phyloP scores from a whole-genome alignment of 163 green algal genomes.

The Scenedesmus sp. region DNA sequence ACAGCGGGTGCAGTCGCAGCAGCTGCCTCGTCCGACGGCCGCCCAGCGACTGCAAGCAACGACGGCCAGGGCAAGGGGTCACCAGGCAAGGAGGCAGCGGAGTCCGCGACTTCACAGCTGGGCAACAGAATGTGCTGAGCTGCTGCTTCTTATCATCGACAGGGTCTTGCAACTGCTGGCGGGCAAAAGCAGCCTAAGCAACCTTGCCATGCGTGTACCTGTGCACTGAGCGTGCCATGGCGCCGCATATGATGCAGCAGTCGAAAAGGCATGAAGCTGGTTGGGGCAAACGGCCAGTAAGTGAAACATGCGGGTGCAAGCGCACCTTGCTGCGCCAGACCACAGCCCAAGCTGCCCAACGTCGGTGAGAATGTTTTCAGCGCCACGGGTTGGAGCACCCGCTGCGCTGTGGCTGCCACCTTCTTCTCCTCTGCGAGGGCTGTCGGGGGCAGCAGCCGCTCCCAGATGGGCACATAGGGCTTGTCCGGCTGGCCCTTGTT shows the following conservation, averaged over 20 bases:
- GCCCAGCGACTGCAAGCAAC: background rate
- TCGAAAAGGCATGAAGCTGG: background rate
- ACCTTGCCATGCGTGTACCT: background rate
- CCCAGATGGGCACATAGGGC: constrained; percentile 51
- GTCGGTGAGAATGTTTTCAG: constrained; percentile 51
- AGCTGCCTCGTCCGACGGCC: background rate
- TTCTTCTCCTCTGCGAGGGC: background rate
- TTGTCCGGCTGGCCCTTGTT: background rate
- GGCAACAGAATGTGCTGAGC: too few species aligned
- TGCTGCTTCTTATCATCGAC: too few species aligned
- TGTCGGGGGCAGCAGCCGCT: background rate
- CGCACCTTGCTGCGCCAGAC: constrained; percentile 15
- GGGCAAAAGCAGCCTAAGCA: background rate
- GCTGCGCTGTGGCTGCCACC: background rate
- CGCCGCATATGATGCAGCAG: too few species aligned
- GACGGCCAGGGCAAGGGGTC: background rate
- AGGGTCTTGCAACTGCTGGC: background rate
- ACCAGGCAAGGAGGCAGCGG: background rate
- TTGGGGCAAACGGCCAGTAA: background rate
- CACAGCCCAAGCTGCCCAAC: constrained; percentile 28
- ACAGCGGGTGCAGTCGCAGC: background rate
- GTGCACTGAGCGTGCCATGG: too few species aligned
- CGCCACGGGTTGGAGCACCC: constrained; percentile 20
- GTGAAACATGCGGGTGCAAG: background rate
- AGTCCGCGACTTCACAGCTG: too few species aligned